These are phyloP conservation scores for Malus hybrid DNA, from an alignment of 331 rosid genomes.

Conservation along the genomic window DNA sequence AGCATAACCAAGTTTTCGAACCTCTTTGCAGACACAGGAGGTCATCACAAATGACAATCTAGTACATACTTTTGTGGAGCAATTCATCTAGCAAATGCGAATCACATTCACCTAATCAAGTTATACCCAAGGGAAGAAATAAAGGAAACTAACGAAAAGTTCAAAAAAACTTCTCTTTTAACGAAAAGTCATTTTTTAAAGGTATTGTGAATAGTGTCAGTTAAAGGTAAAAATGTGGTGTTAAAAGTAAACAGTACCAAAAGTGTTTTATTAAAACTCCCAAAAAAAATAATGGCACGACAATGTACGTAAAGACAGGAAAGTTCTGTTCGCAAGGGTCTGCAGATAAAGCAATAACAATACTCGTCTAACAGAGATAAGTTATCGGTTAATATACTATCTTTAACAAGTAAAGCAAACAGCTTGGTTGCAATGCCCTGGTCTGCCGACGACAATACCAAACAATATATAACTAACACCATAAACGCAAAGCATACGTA, in stretches of 20 bases:
- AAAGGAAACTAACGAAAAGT: too few relatives aligned
- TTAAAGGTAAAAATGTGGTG: too few relatives aligned
- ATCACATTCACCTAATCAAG: not conserved
- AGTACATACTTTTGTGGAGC: too few relatives aligned
- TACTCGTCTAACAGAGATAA: not conserved
- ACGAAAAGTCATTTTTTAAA: too few relatives aligned
- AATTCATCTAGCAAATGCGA: not conserved
- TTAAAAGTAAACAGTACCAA: too few relatives aligned
- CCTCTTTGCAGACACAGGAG: too few relatives aligned
- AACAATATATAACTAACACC: conserved; percentile 12
- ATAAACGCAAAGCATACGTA: conserved; percentile 1
- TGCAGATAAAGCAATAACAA: not conserved
- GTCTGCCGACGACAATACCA: not conserved
- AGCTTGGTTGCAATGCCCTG: not conserved
- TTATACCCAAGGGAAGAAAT: not conserved
- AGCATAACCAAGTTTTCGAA: too few relatives aligned
- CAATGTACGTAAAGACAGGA: not conserved
- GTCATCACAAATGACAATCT: too few relatives aligned
- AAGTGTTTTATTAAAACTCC: too few relatives aligned
- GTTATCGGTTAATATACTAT: not conserved
- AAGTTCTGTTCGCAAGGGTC: not conserved
- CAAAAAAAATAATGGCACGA: not conserved
- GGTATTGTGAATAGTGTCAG: too few relatives aligned
- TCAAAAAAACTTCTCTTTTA: too few relatives aligned
- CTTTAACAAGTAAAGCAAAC: not conserved